These are phyloP conservation scores for Diaporthe sp. DNA, from an alignment of 2,329 filamentous ascomycete genomes.

Conservation along the genomic window DNA sequence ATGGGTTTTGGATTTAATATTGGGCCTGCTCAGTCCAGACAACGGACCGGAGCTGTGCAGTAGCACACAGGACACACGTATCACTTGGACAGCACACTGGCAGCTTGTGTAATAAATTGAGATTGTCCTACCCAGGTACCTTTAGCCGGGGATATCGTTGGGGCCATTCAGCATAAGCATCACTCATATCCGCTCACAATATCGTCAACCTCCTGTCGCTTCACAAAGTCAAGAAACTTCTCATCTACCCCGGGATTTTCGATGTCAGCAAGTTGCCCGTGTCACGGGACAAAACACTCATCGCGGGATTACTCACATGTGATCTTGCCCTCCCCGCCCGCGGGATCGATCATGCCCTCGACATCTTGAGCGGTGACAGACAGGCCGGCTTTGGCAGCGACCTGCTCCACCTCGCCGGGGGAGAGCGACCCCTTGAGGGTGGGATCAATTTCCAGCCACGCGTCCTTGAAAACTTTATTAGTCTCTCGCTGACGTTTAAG, in stretches of 20 bases:
- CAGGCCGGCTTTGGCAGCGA: conserved; percentile 51
- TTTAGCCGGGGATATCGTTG: not conserved
- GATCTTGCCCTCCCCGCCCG: conserved; percentile 54
- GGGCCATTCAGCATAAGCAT: conserved; percentile 1
- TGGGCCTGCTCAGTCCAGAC: not conserved
- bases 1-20: not conserved
- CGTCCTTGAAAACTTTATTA: conserved; percentile 44
- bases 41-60: not conserved
- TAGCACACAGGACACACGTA: not conserved
- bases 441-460: conserved; percentile 54
- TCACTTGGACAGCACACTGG: not conserved
- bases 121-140: not conserved
- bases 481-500: conserved; percentile 40
- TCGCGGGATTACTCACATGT: conserved; percentile 49
- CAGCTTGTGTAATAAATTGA: not conserved
- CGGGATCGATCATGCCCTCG: conserved; percentile 51
- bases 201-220: conserved; percentile 50
- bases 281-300: not conserved
- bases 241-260: conserved; percentile 46
- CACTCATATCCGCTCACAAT: conserved; percentile 46
- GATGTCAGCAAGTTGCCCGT: not conserved
- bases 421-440: conserved; percentile 53
- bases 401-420: conserved; percentile 51
- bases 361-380: conserved; percentile 52
- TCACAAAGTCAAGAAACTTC: conserved; percentile 54